Evolutionary conservation across 176 grass and related monocot species (phyloP).

Genomic region (Puccinellia tenuiflora): DNA sequence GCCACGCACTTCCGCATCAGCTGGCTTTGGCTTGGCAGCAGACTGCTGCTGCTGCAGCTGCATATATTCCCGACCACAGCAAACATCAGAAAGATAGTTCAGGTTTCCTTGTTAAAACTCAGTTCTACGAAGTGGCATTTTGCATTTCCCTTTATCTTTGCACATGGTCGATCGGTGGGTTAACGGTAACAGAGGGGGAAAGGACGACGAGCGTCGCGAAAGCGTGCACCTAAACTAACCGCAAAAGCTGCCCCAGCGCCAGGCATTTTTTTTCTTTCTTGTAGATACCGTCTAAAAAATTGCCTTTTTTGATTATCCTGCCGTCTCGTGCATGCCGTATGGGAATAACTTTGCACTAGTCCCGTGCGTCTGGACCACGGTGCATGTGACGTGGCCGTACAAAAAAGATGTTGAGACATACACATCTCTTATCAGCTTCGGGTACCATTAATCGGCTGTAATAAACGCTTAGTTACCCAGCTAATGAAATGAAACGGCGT

Average conservation of each 20-base stretch:
- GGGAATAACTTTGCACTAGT: conserved; percentile 33
- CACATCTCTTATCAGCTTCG: conserved; percentile 19
- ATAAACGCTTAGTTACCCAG: conserved; percentile 37
- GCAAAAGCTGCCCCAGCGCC: conserved; percentile 18
- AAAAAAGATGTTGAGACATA: background rate
- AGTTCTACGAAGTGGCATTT: no score
- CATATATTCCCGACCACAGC: conserved; percentile 2
- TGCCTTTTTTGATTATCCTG: conserved; percentile 22
- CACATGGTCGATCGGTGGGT: background rate
- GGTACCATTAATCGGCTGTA: conserved; percentile 15
- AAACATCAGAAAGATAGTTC: no score
- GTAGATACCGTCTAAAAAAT: conserved; percentile 17
- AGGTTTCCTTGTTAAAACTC: no score
- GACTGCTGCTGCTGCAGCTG: conserved; percentile 2
- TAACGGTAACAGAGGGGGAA: conserved; percentile 27
- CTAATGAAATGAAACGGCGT: background rate
- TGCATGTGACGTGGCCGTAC: background rate
- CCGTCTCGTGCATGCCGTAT: conserved; percentile 7
- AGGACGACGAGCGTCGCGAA: background rate
- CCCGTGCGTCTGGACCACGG: background rate
- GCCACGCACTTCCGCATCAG: background rate
- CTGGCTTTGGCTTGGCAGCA: no score
- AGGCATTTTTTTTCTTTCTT: conserved; percentile 27
- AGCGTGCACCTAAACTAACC: conserved; percentile 31
- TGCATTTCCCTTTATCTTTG: no score